phyloP scores from a whole-genome alignment of 306 rosid genomes.

The Prunus mira region DNA sequence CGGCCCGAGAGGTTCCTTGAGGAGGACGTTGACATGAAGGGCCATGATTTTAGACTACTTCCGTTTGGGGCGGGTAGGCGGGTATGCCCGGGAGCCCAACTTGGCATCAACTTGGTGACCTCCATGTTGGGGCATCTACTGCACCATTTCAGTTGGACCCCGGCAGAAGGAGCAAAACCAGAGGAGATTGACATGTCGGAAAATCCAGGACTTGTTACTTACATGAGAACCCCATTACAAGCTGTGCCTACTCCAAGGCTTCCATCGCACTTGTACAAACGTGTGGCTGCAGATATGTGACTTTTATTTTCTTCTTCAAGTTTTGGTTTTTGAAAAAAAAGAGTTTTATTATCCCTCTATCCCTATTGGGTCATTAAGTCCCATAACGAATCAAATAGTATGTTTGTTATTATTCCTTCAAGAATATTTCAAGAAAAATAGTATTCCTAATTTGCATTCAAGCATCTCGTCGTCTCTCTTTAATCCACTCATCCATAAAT shows the following conservation, averaged over 20 bases:
- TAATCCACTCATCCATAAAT: background rate
- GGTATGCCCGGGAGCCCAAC: constrained; percentile 81
- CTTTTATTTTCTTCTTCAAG: background rate
- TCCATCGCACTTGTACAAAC: constrained; percentile 62
- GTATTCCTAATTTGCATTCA: no score
- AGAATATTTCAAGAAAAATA: no score
- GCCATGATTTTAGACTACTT: constrained; percentile 66
- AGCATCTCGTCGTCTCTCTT: background rate
- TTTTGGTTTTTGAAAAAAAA: background rate
- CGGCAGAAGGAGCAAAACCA: constrained; percentile 35
- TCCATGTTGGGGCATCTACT: constrained; percentile 82
- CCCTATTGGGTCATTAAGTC: no score
- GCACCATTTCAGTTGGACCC: constrained; percentile 77
- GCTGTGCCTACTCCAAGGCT: constrained; percentile 76
- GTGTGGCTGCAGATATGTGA: constrained; percentile 49
- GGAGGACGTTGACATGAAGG: constrained; percentile 95
- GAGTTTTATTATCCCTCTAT: no score
- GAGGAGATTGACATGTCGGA: constrained; percentile 77
- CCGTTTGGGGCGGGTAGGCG: constrained; percentile 90
- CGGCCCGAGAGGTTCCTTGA: constrained; percentile 74
- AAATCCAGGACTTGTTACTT: constrained; percentile 72
- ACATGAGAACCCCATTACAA: constrained; percentile 64
- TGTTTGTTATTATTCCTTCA: no score
- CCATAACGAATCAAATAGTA: no score
- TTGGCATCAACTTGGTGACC: constrained; percentile 68